Evolutionary conservation across 305 asterid genomes (phyloP), one percentile per base, ranked within the genome.

Genomic region (Petunia hybrid): DNA sequence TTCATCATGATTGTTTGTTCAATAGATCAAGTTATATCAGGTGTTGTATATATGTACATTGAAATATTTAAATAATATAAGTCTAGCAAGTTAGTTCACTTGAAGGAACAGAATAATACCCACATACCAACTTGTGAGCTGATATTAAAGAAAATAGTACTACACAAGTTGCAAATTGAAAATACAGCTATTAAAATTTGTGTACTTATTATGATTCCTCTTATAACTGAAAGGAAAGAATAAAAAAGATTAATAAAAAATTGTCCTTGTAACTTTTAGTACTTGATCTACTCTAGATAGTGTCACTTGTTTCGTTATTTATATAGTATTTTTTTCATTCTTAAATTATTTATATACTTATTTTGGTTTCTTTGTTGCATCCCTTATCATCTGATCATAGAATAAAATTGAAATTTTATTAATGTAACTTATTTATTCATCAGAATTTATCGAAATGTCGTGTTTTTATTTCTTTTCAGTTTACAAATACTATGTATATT

Each of bases 381-480:
- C 53, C 8, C 53, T 46, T 6, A 46, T 46, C 53, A 6, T 46
- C 53, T 46, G 6, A 46, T 46, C 31, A 6, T 4, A 46, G 1
- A 46, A 46, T 46, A 6, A 5, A 46, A 46, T 46, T 46, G 6
- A 46, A 22, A 22, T 22, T 22, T 22, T 22, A 22, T 22, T 22
- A 22, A 22, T 22, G 31, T 22, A 22, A 22, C 31, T 22, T 22
- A 22, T 22, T 22, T 22, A 22, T 22, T 22, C 31, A 22, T 22
- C 31, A 22, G 31, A 22, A 22, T 22, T 22, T 22, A 22, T 22
- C 31, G 56, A 55, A 68, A 68, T 68, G 16, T 68, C 42, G 75
- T 67, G 75, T 68, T 68, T 67, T 36, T 41, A 36, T 42, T 42
- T 68, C 56, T 68, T 41, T 63, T 68, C 14, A 42, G 16, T 7